Percentiles rank a stretch among this genome's conserved stretches.
phyloP scores from a whole-genome alignment of 768 basidiomycete genomes.

The Serendipita sp. region DNA sequence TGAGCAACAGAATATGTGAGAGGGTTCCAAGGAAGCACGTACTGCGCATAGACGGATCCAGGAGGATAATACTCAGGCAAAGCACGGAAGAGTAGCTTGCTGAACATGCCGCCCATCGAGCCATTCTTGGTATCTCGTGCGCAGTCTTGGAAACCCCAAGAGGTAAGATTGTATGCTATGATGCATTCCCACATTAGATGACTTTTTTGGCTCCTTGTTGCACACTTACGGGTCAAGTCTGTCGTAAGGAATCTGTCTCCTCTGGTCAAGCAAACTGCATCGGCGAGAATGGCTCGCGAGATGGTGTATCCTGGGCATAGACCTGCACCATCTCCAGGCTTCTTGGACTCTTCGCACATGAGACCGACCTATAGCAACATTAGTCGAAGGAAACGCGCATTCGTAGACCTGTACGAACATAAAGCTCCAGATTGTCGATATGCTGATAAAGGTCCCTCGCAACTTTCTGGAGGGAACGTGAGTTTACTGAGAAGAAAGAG shows the following conservation, averaged over 20 bases:
- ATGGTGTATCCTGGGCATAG: constrained; percentile 73
- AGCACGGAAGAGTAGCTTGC: constrained; percentile 52
- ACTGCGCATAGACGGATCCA: constrained; percentile 48
- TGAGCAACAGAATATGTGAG: not conserved
- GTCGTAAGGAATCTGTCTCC: constrained; percentile 68
- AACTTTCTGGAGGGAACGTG: constrained; percentile 26
- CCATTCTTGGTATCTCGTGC: constrained; percentile 47
- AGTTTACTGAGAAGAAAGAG: not conserved
- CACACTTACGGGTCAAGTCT: constrained; percentile 52
- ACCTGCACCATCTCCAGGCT: constrained; percentile 48
- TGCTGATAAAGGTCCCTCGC: constrained; percentile 51
- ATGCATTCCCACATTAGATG: too few relatives aligned
- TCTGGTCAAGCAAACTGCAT: constrained; percentile 57
- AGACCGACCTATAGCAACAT: constrained; percentile 25
- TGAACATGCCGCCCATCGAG: constrained; percentile 59
- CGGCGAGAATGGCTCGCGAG: constrained; percentile 66
- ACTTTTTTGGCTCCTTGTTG: too few relatives aligned
- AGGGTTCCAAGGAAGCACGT: not conserved
- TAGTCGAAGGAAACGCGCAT: too few relatives aligned
- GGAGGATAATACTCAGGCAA: constrained; percentile 52
- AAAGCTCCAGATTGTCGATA: constrained; percentile 65
- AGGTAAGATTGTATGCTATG: constrained; percentile 52
- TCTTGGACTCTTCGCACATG: constrained; percentile 58
- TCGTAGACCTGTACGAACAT: constrained; percentile 20
- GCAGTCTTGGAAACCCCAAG: constrained; percentile 66